Evolutionary conservation across 2,329 filamentous ascomycete species (phyloP).

Genomic region (Fusarium sp.): DNA sequence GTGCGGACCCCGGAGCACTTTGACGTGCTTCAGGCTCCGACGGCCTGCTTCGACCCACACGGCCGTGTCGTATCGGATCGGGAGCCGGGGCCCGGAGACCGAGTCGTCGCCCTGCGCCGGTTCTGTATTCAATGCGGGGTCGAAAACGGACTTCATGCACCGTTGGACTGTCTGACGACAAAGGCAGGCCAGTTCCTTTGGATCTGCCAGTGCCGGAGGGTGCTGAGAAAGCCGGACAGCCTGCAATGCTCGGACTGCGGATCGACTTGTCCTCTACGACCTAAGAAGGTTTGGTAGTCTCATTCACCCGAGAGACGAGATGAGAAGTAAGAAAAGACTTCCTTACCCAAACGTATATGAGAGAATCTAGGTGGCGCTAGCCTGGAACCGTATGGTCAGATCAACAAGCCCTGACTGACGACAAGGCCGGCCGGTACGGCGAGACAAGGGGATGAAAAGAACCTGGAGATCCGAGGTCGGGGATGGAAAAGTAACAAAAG

Average conservation of each 20-base stretch:
- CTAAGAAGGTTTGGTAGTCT: constrained; percentile 47
- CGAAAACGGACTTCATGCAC: constrained; percentile 51
- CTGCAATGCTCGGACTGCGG: constrained; percentile 52
- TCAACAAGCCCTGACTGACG: constrained; percentile 1
- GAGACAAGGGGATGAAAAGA: neutral
- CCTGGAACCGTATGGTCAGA: neutral
- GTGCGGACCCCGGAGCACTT: constrained; percentile 56
- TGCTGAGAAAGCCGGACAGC: constrained; percentile 53
- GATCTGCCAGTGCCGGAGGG: constrained; percentile 54
- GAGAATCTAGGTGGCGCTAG: constrained; percentile 7
- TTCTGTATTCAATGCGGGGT: constrained; percentile 60
- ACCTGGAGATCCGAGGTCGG: constrained; percentile 21
- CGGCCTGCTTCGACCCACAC: constrained; percentile 49
- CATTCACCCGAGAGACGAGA: neutral
- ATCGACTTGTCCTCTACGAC: constrained; percentile 52
- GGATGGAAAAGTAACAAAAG: constrained; percentile 2
- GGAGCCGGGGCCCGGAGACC: constrained; percentile 46
- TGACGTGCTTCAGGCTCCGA: constrained; percentile 52
- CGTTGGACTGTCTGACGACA: constrained; percentile 54
- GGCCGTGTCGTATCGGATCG: constrained; percentile 48
- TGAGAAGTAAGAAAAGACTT: neutral
- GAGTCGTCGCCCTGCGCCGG: constrained; percentile 51
- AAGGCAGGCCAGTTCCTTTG: constrained; percentile 54
- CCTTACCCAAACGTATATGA: constrained; percentile 2
- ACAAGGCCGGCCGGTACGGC: neutral